Percentiles rank a stretch among this genome's conserved stretches.
These are phyloP conservation scores for Stentor roeselii DNA, from an alignment of 73 alveolate genomes.

Conservation along the genomic window DNA sequence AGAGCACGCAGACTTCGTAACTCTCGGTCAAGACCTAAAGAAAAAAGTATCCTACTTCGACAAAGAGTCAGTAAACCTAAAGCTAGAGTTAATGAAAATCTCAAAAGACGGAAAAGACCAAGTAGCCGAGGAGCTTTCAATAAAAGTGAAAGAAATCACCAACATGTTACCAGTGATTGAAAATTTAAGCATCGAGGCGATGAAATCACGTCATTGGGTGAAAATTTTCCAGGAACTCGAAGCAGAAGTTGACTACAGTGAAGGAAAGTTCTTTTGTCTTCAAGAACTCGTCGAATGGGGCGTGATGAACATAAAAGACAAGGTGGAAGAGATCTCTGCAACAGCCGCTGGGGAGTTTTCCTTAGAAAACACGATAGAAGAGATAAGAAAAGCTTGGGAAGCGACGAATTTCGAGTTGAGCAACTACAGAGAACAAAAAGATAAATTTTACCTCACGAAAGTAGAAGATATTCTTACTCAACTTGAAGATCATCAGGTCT, in stretches of 20 bases:
- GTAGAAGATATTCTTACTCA: constrained; percentile 92
- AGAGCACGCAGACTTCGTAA: constrained; percentile 38
- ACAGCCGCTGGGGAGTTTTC: constrained; percentile 96
- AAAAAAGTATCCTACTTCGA: constrained; percentile 38
- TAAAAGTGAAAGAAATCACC: constrained; percentile 54
- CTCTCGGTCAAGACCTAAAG: constrained; percentile 40
- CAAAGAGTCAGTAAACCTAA: constrained; percentile 20
- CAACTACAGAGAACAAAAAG: constrained; percentile 92
- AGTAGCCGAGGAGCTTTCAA: constrained; percentile 43
- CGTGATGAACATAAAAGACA: constrained; percentile 77
- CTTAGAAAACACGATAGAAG: constrained; percentile 83
- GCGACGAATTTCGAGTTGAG: constrained; percentile 76
- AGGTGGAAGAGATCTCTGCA: constrained; percentile 94
- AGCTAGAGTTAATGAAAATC: not conserved
- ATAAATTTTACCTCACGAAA: constrained; percentile 89
- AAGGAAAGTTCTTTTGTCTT: constrained; percentile 70
- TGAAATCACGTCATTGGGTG: constrained; percentile 75
- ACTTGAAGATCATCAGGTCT: constrained; percentile 97
- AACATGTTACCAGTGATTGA: constrained; percentile 45
- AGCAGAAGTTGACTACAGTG: constrained; percentile 44
- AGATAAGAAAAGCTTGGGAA: constrained; percentile 85
- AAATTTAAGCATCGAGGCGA: constrained; percentile 76
- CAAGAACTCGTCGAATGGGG: constrained; percentile 65
- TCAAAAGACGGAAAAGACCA: constrained; percentile 37
- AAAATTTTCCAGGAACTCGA: constrained; percentile 64